A percentile compares a stretch with the other conserved stretches of the same genome.
phyloP scores from a whole-genome alignment of 495 filamentous ascomycete species.

The Xylaria intraflava region DNA sequence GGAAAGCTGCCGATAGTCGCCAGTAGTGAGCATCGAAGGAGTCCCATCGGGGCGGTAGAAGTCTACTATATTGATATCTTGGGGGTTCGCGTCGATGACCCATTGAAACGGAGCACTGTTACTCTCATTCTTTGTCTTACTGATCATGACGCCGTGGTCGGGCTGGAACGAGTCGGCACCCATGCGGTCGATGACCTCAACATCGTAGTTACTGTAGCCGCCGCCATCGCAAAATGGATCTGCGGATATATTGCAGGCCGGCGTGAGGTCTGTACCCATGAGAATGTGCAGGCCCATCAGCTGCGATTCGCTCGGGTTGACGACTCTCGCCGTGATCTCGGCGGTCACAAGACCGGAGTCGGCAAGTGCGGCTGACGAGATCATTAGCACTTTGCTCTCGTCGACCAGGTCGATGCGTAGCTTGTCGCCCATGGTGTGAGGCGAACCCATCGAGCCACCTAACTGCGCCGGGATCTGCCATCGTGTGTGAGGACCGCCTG shows the following conservation, averaged over 20 bases:
- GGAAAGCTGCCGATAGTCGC: conserved; percentile 36
- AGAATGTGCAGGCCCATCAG: conserved; percentile 34
- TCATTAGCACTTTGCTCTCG: conserved; percentile 24
- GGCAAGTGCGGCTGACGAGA: conserved; percentile 29
- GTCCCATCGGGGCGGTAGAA: conserved; percentile 30
- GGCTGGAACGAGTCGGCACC: conserved; percentile 36
- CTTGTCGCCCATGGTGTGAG: conserved; percentile 39
- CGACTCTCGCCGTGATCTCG: conserved; percentile 31
- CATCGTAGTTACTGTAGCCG: conserved; percentile 32
- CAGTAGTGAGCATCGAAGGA: conserved; percentile 23
- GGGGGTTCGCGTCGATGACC: conserved; percentile 38
- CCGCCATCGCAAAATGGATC: conserved; percentile 38
- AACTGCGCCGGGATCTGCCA: conserved; percentile 35
- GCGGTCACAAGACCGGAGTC: conserved; percentile 32
- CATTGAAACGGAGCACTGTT: conserved; percentile 34
- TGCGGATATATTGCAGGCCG: conserved; percentile 26
- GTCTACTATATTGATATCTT: conserved; percentile 30
- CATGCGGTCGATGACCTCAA: conserved; percentile 40
- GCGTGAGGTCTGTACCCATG: conserved; percentile 28
- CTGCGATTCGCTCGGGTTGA: conserved; percentile 22
- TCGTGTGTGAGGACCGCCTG: conserved; percentile 37
- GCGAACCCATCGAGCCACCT: conserved; percentile 32
- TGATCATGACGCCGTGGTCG: conserved; percentile 38
- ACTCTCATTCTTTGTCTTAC: conserved; percentile 29
- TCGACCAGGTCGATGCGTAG: conserved; percentile 31